Base-by-base conservation (phyloP, 192 early-diverging fungal genomes). In the Spizellomyces sp. region DNA sequence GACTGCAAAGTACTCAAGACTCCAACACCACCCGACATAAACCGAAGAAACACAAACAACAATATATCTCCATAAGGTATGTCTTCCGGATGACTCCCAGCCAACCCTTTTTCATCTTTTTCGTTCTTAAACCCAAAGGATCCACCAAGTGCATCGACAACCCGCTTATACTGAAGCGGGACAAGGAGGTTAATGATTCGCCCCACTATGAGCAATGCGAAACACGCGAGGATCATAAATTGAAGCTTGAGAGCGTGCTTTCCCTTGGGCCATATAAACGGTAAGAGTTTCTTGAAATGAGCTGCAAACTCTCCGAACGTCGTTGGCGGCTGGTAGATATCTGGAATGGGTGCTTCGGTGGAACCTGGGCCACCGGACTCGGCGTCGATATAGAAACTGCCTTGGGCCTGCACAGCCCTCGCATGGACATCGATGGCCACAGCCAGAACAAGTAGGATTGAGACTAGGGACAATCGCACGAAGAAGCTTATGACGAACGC, bases 161-260 rank as follows among this genome's bases (percentile, higher is more conserved):
- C 84, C 17, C 71, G 57, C 75, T 93, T 94, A 71, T 94, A 93
- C 79, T 93, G 90, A 60, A 88, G 58, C 8, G 95, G 95, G 14
- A 93, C 91, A 10, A 96, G 83, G 15, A 94, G 76, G 74, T 98
- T 96, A 70, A 98, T 83, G 14, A 89, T 27, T 6, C 87, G 69
- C 14, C 83, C 82, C 47, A 71, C 17, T 6, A 75, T 58, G 9
- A 99, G 81, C 27, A 93, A 72, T 2, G 79, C 50, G 71, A 95
- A 83, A 61, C 91, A 94, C 12, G 87, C 61, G 21, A 89, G 66
- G 45, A 98, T 81, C 52, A 90, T 79, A 15, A 92, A 65, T 75
- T 93, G 86, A 45, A 95, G 77, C 27, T 67, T 63, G 4, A 55
- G 45, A 41, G 87, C 77, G 44, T 72, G 62, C 9, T 72, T 72